These are phyloP conservation scores for Penicillium sp. DNA, from an alignment of 2,329 filamentous ascomycete genomes.

Conservation along the genomic window DNA sequence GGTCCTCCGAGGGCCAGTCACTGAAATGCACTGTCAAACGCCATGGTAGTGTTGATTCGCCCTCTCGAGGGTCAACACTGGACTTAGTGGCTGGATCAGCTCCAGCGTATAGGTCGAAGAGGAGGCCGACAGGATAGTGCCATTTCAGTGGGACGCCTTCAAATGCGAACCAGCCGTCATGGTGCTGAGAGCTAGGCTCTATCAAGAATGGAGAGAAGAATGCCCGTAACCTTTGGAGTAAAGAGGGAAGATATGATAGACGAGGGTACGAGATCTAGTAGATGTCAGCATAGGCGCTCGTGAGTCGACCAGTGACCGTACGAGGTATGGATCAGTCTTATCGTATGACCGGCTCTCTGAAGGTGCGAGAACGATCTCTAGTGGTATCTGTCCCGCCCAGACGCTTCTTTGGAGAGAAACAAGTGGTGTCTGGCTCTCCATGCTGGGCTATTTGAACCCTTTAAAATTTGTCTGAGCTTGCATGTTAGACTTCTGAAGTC, in stretches of 20 bases:
- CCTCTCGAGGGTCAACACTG: constrained; percentile 18
- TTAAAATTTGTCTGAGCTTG: too few relatives aligned
- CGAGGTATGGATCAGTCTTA: constrained; percentile 59
- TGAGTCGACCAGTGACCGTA: constrained; percentile 27
- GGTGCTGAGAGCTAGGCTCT: constrained; percentile 51
- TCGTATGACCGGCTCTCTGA: constrained; percentile 61
- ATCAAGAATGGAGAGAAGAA: constrained; percentile 63
- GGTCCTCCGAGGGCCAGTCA: constrained; percentile 57
- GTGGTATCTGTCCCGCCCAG: constrained; percentile 59
- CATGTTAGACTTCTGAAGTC: neutral
- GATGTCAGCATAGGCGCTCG: neutral
- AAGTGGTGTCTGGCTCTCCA: constrained; percentile 29
- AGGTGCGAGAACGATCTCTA: constrained; percentile 59
- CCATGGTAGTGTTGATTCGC: constrained; percentile 55
- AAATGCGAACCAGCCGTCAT: constrained; percentile 64
- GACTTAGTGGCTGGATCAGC: constrained; percentile 44
- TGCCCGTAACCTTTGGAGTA: constrained; percentile 60
- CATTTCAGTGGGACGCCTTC: constrained; percentile 68
- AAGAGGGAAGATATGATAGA: constrained; percentile 66
- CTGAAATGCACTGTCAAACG: constrained; percentile 61
- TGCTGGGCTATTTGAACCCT: constrained; percentile 5
- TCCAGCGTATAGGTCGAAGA: constrained; percentile 68
- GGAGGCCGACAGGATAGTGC: constrained; percentile 67
- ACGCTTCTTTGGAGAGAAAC: constrained; percentile 46
- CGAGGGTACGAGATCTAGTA: constrained; percentile 59